Evolutionary conservation across 768 basidiomycete species (phyloP), one percentile per base, ranked within the genome.

Genomic region (Leccinum obscurum): DNA sequence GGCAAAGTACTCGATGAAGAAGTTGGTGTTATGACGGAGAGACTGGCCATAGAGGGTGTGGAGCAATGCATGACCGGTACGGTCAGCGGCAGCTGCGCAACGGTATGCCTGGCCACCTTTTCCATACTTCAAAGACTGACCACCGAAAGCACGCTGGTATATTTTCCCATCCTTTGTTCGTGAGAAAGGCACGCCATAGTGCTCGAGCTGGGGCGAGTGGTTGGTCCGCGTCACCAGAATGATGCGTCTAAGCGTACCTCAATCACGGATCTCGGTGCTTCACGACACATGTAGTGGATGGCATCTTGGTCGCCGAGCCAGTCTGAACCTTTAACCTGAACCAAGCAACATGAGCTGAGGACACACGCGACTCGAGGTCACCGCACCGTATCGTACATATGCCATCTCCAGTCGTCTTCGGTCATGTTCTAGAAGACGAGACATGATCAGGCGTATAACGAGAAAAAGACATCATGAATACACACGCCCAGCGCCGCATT

Each of bases 1-100:
- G n/a, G 96, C 97, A 75, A 99, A 98, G 78, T 96, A 99, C 76
- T 99, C 97, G 76, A 99, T 98, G 82, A 99, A 99, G 79, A 98
- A 99, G 78, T 98, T 96, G 75, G 97, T 98, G 82, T 98, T 89
- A 82, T 99, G 97, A 60, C 94, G 90, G 62, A 99, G 86, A 60
- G 96, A 98, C 81, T 99, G 97, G 67, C 97, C 97, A 70, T 99
- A 99, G 58, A 99, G 92, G 9, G 96, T 98, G 82, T 99, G 97
- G 49, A 99, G 86, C 71, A 99, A 86, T 22, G 97, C 97, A 71
- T 99, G 97, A 28, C 97, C 97, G 7, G 97, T 99, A 75, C 97
- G 92, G 76, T 99, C 97, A 58, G 97, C 97, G 6, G 96, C 96
- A 57, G 97, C 95, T 55, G 97, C 97, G 73, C 96, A 98, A 63